Evolutionary conservation across 208 protist genomes (phyloP).

Genomic region (Entamoeba invadens): DNA sequence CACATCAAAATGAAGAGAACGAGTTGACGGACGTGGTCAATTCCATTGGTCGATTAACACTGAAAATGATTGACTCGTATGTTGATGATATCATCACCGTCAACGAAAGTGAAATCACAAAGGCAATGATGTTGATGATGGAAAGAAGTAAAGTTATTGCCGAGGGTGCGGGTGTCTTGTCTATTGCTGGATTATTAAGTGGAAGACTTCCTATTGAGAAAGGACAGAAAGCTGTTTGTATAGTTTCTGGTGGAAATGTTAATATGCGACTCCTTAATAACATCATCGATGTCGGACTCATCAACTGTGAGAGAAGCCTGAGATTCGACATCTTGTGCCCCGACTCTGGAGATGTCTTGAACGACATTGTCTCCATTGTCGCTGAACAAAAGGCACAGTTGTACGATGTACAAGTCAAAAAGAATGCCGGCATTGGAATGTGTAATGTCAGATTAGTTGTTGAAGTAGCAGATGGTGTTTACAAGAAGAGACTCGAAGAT

Average conservation of each 20-base stretch:
- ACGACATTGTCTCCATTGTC: background rate
- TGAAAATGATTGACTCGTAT: background rate
- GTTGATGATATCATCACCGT: conserved; percentile 12
- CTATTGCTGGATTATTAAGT: background rate
- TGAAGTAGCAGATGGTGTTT: background rate
- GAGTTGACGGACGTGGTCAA: conserved; percentile 9
- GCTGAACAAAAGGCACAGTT: background rate
- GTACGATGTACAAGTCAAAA: background rate
- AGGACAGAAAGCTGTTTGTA: background rate
- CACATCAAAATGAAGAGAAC: background rate
- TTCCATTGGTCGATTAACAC: background rate
- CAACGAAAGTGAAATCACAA: conserved; percentile 1
- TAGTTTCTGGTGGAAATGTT: background rate
- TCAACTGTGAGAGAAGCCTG: background rate
- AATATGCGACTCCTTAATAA: background rate
- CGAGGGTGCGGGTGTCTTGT: conserved; percentile 10
- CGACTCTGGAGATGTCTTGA: background rate
- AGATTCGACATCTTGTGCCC: background rate
- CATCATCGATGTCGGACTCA: background rate
- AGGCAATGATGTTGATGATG: background rate
- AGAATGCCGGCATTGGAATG: background rate
- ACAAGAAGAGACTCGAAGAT: background rate
- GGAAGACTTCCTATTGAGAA: background rate
- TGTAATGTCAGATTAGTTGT: background rate
- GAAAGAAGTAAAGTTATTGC: background rate